phyloP scores from a whole-genome alignment of 2,329 filamentous ascomycete species.

The Alternaria consortialis region DNA sequence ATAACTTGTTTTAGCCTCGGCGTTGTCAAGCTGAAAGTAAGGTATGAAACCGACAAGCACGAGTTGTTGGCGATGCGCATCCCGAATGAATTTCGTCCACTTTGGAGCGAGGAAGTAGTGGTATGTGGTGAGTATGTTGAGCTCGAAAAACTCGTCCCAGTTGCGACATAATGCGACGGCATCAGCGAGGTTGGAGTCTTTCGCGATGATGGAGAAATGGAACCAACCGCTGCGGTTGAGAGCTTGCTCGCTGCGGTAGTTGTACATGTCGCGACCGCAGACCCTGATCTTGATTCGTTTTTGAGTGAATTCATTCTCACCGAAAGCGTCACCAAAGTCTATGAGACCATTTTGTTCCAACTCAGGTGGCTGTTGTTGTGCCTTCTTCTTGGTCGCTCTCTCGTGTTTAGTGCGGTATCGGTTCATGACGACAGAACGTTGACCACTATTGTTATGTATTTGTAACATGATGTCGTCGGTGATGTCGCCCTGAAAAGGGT shows the following conservation, averaged over 20 bases:
- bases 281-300: slow-evolving; percentile 58
- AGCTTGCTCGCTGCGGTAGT: slow-evolving; percentile 60
- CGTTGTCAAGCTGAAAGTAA: slow-evolving; percentile 46
- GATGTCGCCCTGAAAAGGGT: neutral
- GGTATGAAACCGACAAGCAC: slow-evolving; percentile 54
- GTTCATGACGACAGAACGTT: slow-evolving; percentile 11
- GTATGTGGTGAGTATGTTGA: slow-evolving; percentile 57
- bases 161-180: slow-evolving; percentile 59
- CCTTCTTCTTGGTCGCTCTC: slow-evolving; percentile 34
- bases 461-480: neutral
- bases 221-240: slow-evolving; percentile 61
- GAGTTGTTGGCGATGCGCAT: slow-evolving; percentile 52
- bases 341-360: slow-evolving; percentile 32
- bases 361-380: slow-evolving; percentile 7
- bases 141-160: slow-evolving; percentile 62
- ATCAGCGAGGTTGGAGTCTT: slow-evolving; percentile 57
- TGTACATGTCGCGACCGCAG: slow-evolving; percentile 60
- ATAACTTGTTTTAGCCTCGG: slow-evolving; percentile 44
- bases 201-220: slow-evolving; percentile 62
- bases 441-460: neutral
- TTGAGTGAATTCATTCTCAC: slow-evolving; percentile 42
- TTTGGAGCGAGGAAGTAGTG: slow-evolving; percentile 60
- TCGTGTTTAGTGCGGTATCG: slow-evolving; percentile 46
- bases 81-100: slow-evolving; percentile 56
- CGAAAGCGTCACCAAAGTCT: slow-evolving; percentile 51